Evolutionary conservation across 202 grass and related monocot species (phyloP).

Genomic region (Schoenoplectus tabernaemontani): DNA sequence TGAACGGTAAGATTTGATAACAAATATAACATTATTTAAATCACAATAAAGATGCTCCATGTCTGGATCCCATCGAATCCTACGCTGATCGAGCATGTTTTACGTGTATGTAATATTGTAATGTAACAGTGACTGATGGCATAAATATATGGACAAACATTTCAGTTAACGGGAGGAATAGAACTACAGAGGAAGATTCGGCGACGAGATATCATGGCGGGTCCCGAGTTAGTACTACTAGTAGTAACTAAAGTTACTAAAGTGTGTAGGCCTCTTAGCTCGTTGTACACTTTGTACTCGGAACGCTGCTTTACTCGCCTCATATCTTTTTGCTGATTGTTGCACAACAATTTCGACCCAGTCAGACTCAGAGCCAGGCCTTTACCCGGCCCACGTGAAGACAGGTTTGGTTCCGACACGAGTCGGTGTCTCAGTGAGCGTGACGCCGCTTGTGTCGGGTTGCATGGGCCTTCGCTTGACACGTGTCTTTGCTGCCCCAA

Average conservation of each 20-base stretch:
- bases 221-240: not conserved
- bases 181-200: not conserved
- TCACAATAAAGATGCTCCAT: not conserved
- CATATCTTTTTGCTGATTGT: no score
- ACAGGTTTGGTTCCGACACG: not conserved
- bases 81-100: not conserved
- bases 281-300: no score
- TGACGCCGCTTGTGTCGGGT: not conserved
- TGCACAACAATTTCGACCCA: no score
- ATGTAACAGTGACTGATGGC: not conserved
- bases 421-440: not conserved
- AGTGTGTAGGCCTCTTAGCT: no score
- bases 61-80: no score
- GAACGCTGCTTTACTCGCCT: no score
- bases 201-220: not conserved
- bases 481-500: not conserved
- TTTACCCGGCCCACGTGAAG: not conserved
- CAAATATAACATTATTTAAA: not conserved
- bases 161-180: not conserved
- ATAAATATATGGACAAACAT: not conserved
- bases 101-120: not conserved
- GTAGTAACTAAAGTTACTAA: no score
- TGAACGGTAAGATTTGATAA: not conserved
- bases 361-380: no score
- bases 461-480: not conserved